These are phyloP conservation scores for Pythium myriotylum DNA, from an alignment of 352 stramenopile species.

Conservation along the genomic window DNA sequence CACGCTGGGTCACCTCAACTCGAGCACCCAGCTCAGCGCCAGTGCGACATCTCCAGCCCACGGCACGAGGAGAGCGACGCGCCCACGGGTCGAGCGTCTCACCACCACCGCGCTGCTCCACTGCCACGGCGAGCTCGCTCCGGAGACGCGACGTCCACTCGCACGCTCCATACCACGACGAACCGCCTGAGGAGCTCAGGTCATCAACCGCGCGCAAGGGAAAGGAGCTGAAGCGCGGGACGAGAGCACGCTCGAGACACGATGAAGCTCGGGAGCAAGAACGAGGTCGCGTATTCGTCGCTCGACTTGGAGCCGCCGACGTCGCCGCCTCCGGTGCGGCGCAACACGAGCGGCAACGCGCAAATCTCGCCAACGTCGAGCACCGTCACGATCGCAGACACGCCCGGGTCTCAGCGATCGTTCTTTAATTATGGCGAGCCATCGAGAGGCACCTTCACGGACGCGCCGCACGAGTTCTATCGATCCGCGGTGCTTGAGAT, in stretches of 20 bases:
- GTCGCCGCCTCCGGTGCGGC: conserved; percentile 34
- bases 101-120: no score
- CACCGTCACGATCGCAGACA: conserved; percentile 23
- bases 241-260: neutral
- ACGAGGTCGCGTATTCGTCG: conserved; percentile 76
- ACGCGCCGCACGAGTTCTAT: conserved; percentile 39
- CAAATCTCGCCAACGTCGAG: conserved; percentile 50
- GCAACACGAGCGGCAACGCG: conserved; percentile 27
- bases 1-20: neutral
- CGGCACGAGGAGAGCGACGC: neutral
- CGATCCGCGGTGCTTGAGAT: conserved; percentile 62
- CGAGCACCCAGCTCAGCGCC: neutral
- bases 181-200: no score
- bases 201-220: no score
- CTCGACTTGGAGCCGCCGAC: conserved; percentile 71
- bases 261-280: conserved; percentile 77
- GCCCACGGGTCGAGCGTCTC: no score
- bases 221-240: no score
- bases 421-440: conserved; percentile 24
- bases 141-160: neutral
- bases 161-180: neutral
- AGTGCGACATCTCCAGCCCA: neutral
- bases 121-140: conserved; percentile 11
- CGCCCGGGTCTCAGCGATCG: conserved; percentile 21
- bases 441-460: conserved; percentile 22